Evolutionary conservation across 208 protist species (phyloP), one percentile per base, ranked within the genome.

Genomic region (Trypanosoma vivax): DNA sequence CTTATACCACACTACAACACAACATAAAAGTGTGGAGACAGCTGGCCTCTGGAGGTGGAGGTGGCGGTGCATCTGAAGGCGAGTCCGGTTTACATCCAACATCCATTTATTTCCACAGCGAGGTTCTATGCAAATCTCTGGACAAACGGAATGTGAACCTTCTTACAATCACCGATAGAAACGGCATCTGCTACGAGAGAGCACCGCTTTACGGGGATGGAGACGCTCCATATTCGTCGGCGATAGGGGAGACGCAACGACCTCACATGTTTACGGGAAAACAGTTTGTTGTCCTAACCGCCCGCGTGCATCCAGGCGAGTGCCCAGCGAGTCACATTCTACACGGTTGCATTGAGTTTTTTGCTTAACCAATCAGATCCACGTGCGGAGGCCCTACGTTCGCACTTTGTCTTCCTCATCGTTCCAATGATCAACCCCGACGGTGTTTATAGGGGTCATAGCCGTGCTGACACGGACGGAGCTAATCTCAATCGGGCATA

Each of bases 401-500:
- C 88, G 54, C 65, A 77, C 49, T 96, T 95, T 53, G 89, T 97
- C 1, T 97, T 97, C 48, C 78, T 81, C 11, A 46, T 95, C 41
- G 70, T 95, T 4, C 89, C 86, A 31, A 93, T 95, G 85, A 60
- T 98, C 30, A 98, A 98, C 65, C 95, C 95, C 0, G 95, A 98
- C 68, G 95, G 95, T 13, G 90, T 97, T 1, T 50, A 68, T 7
- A 75, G 88, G 30, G 95, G 95, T 3, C 85, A 96, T 75, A 97
- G 90, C 71, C 88, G 95, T 19, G 76, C 83, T 1, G 95, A 98
- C 68, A 83, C 90, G 11, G 68, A 65, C 18, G 95, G 95, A 18
- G 62, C 83, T 9, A 95, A 98, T 55, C 67, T 98, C 27, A 98
- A 98, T 68, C 89, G 95, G 47, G 90, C 83, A 70, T 98, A 97